These are phyloP conservation scores for Sequoia sempervirens DNA, from an alignment of 75 land plant species.

Conservation along the genomic window DNA sequence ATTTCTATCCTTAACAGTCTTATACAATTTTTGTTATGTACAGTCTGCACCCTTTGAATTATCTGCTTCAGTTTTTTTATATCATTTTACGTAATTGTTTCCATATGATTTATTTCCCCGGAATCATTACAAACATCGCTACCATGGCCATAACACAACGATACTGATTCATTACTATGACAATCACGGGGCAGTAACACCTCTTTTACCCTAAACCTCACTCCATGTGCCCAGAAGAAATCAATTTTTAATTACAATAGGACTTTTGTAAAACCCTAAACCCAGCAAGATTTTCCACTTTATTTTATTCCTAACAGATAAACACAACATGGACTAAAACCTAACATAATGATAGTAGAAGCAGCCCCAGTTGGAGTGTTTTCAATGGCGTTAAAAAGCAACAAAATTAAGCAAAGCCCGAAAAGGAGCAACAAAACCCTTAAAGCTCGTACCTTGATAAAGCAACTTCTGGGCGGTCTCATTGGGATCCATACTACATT, in stretches of 20 bases:
- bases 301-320: neutral
- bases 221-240: neutral
- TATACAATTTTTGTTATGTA: neutral
- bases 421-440: slow-evolving; percentile 6
- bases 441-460: slow-evolving; percentile 42
- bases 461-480: slow-evolving; percentile 71
- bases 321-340: neutral
- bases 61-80: neutral
- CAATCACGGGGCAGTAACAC: neutral
- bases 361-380: neutral
- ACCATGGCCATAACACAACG: neutral
- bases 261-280: slow-evolving; percentile 1
- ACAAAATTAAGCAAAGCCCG: neutral
- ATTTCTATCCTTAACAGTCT: neutral
- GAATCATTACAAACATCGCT: neutral
- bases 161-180: neutral
- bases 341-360: neutral
- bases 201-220: neutral
- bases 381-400: neutral
- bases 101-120: neutral
- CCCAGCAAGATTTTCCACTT: neutral
- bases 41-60: neutral
- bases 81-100: neutral
- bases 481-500: slow-evolving; percentile 78
- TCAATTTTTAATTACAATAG: neutral